Evolutionary conservation across 805 yeast genomes (phyloP).

Genomic region (Candida morakotiae): DNA sequence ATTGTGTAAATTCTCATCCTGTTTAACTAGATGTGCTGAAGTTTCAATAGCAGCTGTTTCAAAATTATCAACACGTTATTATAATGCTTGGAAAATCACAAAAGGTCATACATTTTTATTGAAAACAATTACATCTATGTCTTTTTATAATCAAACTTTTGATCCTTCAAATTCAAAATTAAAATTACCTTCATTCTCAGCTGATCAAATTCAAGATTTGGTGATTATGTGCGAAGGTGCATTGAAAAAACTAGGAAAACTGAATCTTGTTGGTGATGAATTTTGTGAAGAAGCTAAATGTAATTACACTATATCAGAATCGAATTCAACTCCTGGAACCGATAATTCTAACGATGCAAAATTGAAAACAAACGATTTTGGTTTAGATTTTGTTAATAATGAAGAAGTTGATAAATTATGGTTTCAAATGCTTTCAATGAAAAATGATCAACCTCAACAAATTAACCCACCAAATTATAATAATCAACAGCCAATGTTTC

Average conservation of each 20-base stretch:
- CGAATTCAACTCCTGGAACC: slow-evolving; percentile 10
- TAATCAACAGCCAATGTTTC: not conserved
- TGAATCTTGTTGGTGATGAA: slow-evolving; percentile 9
- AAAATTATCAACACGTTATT: slow-evolving; percentile 33
- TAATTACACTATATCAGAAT: slow-evolving; percentile 7
- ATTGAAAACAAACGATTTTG: slow-evolving; percentile 8
- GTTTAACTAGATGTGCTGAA: slow-evolving; percentile 24
- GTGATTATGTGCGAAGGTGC: slow-evolving; percentile 22
- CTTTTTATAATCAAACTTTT: slow-evolving; percentile 21
- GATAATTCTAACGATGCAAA: slow-evolving; percentile 7
- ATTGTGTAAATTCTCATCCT: slow-evolving; percentile 19
- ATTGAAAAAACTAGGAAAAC: slow-evolving; percentile 19
- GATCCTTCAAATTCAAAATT: not conserved
- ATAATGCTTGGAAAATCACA: slow-evolving; percentile 38
- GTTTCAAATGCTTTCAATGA: slow-evolving; percentile 30
- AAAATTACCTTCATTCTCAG: slow-evolving; percentile 14
- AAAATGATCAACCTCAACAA: slow-evolving; percentile 10
- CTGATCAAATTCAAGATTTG: slow-evolving; percentile 22
- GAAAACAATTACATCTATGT: slow-evolving; percentile 23
- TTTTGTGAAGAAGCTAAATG: slow-evolving; percentile 10
- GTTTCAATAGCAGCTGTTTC: slow-evolving; percentile 31
- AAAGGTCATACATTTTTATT: slow-evolving; percentile 31
- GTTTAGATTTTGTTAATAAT: slow-evolving; percentile 18
- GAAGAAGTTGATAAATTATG: slow-evolving; percentile 32
- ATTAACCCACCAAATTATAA: not conserved